Percentiles rank a stretch among this genome's conserved stretches.
Conservation (phyloP, 345 rosid species). For the Hibiscus trionum region DNA sequence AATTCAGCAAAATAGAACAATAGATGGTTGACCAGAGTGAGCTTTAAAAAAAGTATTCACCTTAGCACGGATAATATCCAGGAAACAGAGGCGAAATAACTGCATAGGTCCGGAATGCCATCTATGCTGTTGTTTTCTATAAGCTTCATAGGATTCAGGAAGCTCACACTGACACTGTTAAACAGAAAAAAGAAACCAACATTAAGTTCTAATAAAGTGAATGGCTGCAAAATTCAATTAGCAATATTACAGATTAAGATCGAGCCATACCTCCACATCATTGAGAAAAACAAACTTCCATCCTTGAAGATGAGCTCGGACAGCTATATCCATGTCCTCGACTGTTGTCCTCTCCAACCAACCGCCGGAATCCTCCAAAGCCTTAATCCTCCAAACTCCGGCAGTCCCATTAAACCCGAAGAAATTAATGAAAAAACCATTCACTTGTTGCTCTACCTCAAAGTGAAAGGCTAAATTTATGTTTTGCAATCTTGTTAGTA, state of each 20-base stretch:
- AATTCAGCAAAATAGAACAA: too few relatives aligned
- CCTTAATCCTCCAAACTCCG: constrained; percentile 92
- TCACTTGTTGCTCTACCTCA: constrained; percentile 95
- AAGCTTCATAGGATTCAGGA: constrained; percentile 93
- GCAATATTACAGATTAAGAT: neutral
- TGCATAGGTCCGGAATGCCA: constrained; percentile 99
- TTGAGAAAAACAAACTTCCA: constrained; percentile 88
- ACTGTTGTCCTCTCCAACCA: constrained; percentile 96
- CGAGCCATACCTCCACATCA: constrained; percentile 64
- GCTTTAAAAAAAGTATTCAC: constrained; percentile 19
- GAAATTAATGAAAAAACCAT: constrained; percentile 70
- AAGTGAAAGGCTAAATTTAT: constrained; percentile 85
- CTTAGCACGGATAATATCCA: constrained; percentile 63
- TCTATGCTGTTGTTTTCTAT: constrained; percentile 85
- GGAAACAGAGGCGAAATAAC: constrained; percentile 82
- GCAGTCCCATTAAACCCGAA: constrained; percentile 96
- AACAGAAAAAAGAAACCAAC: constrained; percentile 6
- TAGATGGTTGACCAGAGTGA: too few relatives aligned
- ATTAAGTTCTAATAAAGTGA: neutral
- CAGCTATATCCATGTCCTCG: constrained; percentile 96
- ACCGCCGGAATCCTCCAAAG: constrained; percentile 90
- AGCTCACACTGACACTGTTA: constrained; percentile 81
- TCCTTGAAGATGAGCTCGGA: constrained; percentile 87
- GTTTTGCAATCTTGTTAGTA: constrained; percentile 80
- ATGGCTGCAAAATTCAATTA: neutral